Evolutionary conservation across 257 asterid genomes (phyloP).

Genomic region (Lycium barbarum): DNA sequence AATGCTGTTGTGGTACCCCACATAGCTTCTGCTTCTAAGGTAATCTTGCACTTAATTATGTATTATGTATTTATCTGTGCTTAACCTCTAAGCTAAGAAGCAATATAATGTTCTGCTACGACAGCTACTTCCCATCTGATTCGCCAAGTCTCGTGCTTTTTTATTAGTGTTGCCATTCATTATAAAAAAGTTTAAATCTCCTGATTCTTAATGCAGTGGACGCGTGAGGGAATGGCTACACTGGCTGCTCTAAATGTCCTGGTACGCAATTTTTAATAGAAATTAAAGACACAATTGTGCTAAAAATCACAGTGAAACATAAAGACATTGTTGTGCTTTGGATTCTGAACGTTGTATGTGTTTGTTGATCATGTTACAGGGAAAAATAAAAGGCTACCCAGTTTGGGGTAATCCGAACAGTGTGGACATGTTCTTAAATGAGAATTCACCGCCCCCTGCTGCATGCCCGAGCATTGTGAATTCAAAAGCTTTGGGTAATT

Average conservation of each 20-base stretch:
- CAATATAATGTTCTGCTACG: background rate
- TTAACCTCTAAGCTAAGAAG: background rate
- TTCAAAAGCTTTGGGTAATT: conserved; percentile 78
- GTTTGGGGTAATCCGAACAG: conserved; percentile 76
- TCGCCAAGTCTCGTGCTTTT: background rate
- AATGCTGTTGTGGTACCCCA: conserved; percentile 94
- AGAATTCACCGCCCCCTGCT: conserved; percentile 76
- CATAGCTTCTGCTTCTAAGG: conserved; percentile 99
- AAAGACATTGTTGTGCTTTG: conserved; percentile 1
- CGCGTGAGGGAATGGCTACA: conserved; percentile 99
- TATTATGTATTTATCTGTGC: background rate
- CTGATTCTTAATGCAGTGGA: conserved; percentile 69
- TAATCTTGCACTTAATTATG: conserved; percentile 28
- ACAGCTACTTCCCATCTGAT: background rate
- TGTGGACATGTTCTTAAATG: conserved; percentile 74
- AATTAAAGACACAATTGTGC: background rate
- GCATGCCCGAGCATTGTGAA: conserved; percentile 96
- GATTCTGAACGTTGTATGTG: background rate
- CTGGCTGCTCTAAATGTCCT: conserved; percentile 90
- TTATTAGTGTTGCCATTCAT: background rate
- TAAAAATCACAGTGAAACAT: background rate
- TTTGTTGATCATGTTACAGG: conserved; percentile 48
- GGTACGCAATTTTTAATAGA: conserved; percentile 53
- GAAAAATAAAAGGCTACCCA: conserved; percentile 86
- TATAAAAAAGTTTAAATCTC: background rate